Base-by-base conservation (phyloP, 495 filamentous ascomycete genomes). In the Penicillium turbatum region DNA sequence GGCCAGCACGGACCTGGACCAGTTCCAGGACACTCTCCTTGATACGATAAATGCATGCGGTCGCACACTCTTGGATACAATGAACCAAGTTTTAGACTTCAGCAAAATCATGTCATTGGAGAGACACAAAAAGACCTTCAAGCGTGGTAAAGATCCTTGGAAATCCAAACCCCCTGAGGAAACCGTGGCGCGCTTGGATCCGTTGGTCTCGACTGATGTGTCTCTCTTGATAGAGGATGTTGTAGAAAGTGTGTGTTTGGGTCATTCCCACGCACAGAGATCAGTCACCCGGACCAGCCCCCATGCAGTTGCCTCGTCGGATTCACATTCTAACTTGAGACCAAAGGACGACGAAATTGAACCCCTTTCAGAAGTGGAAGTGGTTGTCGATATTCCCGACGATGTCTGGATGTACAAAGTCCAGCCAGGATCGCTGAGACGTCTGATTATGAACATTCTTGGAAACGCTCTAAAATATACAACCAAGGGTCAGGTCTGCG, bases 401-500 rank as follows among this genome's bases (percentile, higher is more conserved):
- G 74, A 79, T 31, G 56, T 66, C 40, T 87, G 80, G 68, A 47
- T 73, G 24, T 87, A 82, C 62, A 67, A 65, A 11, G 75, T 78
- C 0, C 79, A 87, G 34, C 80, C 84, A 0, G 86, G 85, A 0
- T 84, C 84, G 0, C 67, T 86, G 45, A 74, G 83, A 24, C 75
- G 87, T 11, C 69, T 88, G 15, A 72, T 90, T 17, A 86, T 88
- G 82, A 89, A 90, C 57, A 59, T 90, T 4, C 79, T 87, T 44
- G 84, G 87, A 11, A 90, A 90, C 63, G 79, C 86, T 0, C 68
- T 89, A 19, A 90, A 90, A 56, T 89, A 87, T 57, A 88, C 82
- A 11, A 61, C 64, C 9, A 67, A 71, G 0, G 87, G 87, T 2
- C 80, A 68, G 49, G 82, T 90, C 27, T 71, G 76, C 9, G 70